Evolutionary conservation across 106 monocot genomes (phyloP), one percentile per base, ranked within the genome.

Genomic region (Xerophyta viscosa): DNA sequence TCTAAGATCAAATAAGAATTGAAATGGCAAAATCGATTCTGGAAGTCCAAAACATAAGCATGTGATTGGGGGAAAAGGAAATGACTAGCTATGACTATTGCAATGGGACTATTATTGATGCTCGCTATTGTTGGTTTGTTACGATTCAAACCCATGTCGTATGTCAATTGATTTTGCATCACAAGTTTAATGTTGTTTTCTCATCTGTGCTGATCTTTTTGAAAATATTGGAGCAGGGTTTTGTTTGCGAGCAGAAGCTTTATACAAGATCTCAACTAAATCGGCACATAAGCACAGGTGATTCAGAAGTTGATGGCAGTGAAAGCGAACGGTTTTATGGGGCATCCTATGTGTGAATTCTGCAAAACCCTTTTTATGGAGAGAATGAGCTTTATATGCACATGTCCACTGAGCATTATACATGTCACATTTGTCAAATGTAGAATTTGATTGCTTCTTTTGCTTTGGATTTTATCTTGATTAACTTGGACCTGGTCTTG

Each of bases 351-450:
- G 68, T 98, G 96, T 46, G 77, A 98, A 64, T 98, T 86, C 51
- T 98, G 96, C 52, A 79, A 66, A 72, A 60, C 12, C 79, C 81
- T n/a, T 98, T 85, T 77, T 98, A 98, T 66, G 89, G 96, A 36
- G 96, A 98, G 28, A 86, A 85, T 63, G 96, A 98, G 57, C 96
- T 98, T 30, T 98, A 89, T 52, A 44, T 61, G 61, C 96, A 98
- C 56, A 89, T 98, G 89, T 82, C 82, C 29, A 76, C 55, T 41
- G 96, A 98, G 51, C 96, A 89, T 68, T 89, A 66, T 56, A 89
- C 96, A 14, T 98, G 96, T 46, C 89, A 98, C 50, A 82, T 98
- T 52, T 98, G 96, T 63, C 84, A 82, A 66, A 85, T 89, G 96
- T 89, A 69, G 49, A 29, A 13, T 66, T 27, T 29, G 37, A 3